Evolutionary conservation across 1,139 yeast species (phyloP), one percentile per base, ranked within the genome.

Genomic region (Geotrichum bryndzae): DNA sequence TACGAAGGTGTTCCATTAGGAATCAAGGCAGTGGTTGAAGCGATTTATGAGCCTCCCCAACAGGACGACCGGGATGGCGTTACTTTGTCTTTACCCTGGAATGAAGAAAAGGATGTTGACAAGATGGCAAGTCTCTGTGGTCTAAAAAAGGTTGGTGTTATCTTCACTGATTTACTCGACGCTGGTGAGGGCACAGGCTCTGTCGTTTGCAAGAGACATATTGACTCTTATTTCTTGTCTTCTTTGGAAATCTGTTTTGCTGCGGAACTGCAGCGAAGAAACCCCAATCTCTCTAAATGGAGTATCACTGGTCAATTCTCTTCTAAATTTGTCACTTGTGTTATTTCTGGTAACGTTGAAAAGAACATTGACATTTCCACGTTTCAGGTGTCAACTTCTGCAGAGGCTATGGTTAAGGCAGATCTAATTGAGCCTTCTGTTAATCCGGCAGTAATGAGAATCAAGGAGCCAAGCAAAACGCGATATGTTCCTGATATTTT

Each of bases 401-500:
- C 96, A 0, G 98, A 94, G 74, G 96, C 92, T 0, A 79, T 95
- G 72, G 90, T 90, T 0, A 82, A 83, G 61, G 97, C 98, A 0
- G 96, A 89, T 70, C 82, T 94, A 65, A 85, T 95, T 52, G 82
- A 87, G 57, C 95, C 96, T 0, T 88, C 96, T 0, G 88, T 97
- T 0, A 96, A 91, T 72, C 98, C 99, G 0, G 86, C 94, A 13
- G 86, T 88, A 77, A 86, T 95, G 73, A 86, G 86, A 69, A 86
- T 95, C 65, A 88, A 90, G 70, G 87, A 84, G 53, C 86, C 90
- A 15, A 83, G 83, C 54, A 81, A 82, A 35, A 81, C 80, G 15
- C 81, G 97, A 64, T 94, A 92, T 69, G 98, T 95, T 11, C 99
- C 99, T 0, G 99, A 95, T 67, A 88, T 95, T 27, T 88, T 90